Conservation (phyloP, 305 asterid genomes). For the Rubia balearica region DNA sequence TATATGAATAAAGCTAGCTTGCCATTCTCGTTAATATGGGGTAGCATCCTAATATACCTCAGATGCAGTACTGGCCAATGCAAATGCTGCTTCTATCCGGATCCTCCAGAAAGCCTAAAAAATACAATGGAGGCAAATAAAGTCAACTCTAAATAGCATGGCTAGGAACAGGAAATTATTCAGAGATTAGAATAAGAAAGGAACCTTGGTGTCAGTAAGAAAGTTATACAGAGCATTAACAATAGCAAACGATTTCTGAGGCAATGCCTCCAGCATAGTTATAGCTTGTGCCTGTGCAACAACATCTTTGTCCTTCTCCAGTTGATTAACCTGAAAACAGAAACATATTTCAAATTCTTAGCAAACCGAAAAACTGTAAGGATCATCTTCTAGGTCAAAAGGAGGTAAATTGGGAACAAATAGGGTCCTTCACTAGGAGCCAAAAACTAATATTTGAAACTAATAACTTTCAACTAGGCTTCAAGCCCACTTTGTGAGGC, state of each 20-base stretch:
- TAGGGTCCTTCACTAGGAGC: not conserved
- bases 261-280: constrained; percentile 69
- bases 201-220: constrained; percentile 88
- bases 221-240: constrained; percentile 75
- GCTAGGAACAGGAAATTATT: not conserved
- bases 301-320: constrained; percentile 97
- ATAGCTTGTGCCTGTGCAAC: constrained; percentile 97
- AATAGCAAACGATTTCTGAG: constrained; percentile 75
- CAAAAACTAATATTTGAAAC: not conserved
- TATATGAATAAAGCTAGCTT: not conserved
- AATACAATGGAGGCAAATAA: constrained; percentile 21
- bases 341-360: not conserved
- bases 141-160: constrained; percentile 13
- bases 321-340: constrained; percentile 69
- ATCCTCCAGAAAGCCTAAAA: constrained; percentile 93
- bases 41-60: constrained; percentile 45
- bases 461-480: not conserved
- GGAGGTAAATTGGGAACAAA: not conserved
- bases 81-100: constrained; percentile 91
- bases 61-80: constrained; percentile 77
- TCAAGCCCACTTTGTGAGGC: not conserved
- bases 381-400: not conserved
- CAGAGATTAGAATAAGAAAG: constrained; percentile 17
- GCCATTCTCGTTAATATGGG: not conserved
- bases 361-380: not conserved